phyloP scores from a whole-genome alignment of 192 early-diverging fungal species.

The Backusella westeae region DNA sequence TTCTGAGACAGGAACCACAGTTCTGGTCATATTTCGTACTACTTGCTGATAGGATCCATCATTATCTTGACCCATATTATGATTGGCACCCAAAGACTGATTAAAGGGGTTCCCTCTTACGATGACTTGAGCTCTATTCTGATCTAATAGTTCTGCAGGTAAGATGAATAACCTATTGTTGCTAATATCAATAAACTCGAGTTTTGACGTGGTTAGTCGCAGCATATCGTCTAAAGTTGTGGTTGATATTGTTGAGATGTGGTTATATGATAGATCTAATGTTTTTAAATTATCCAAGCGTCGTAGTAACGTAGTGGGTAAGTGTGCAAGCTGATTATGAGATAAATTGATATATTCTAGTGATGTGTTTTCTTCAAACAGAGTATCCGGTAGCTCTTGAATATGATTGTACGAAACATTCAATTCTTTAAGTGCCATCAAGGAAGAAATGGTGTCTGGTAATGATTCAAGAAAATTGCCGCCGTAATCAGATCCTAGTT shows the following conservation, averaged over 20 bases:
- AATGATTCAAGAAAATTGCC: neutral
- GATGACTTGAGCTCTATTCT: neutral
- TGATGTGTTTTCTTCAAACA: neutral
- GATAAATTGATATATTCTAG: neutral
- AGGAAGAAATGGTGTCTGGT: neutral
- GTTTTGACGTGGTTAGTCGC: neutral
- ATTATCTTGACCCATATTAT: neutral
- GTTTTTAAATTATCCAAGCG: neutral
- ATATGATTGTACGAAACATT: neutral
- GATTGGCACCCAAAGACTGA: neutral
- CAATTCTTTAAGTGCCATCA: neutral
- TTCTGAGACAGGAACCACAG: neutral
- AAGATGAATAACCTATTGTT: neutral
- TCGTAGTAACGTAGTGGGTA: neutral
- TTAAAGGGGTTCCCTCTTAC: neutral
- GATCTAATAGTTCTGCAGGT: slow-evolving; percentile 2
- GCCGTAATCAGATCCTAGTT: neutral
- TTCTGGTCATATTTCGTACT: neutral
- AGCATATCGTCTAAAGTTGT: neutral
- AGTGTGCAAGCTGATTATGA: neutral
- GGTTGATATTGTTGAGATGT: neutral
- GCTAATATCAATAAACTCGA: neutral
- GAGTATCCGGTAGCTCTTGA: neutral
- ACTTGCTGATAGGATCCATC: neutral
- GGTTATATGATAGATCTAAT: slow-evolving; percentile 8